Conservation (phyloP, 2,329 filamentous ascomycete genomes). For the Pestalotiopsis sp. region DNA sequence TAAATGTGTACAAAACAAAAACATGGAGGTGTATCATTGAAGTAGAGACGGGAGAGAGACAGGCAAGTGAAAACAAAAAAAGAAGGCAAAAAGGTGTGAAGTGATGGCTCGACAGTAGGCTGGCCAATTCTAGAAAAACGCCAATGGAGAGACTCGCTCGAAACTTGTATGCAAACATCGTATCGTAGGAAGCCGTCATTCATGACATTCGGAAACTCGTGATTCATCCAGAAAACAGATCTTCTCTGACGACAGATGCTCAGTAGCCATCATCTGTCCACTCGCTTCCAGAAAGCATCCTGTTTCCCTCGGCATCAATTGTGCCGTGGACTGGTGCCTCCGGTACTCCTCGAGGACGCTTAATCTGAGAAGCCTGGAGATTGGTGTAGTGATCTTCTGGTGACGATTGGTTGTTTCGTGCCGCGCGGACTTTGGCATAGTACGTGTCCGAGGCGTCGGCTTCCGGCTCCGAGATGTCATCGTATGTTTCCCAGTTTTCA, state of each 20-base stretch:
- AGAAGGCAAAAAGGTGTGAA: not conserved
- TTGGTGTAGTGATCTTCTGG: constrained; percentile 46
- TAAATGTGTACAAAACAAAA: constrained; percentile 13
- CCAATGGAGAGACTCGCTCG: constrained; percentile 10
- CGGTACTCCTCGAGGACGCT: constrained; percentile 57
- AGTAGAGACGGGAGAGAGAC: not conserved
- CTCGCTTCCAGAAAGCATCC: constrained; percentile 65
- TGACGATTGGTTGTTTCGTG: constrained; percentile 65
- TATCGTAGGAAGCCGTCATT: constrained; percentile 21
- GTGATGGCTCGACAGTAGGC: not conserved
- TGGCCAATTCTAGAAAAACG: not conserved
- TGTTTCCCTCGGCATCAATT: constrained; percentile 61
- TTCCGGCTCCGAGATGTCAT: constrained; percentile 78
- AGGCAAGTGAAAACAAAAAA: constrained; percentile 6
- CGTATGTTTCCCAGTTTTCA: constrained; percentile 98
- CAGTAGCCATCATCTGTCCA: constrained; percentile 67
- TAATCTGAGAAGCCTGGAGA: constrained; percentile 46
- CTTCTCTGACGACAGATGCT: constrained; percentile 21
- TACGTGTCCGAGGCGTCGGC: constrained; percentile 77
- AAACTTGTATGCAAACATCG: constrained; percentile 19
- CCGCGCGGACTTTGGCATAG: constrained; percentile 74
- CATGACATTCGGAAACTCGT: constrained; percentile 25
- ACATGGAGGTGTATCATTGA: constrained; percentile 1
- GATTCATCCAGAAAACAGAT: constrained; percentile 20
- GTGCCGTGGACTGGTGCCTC: constrained; percentile 45